Evolutionary conservation across 257 asterid species (phyloP).

Genomic region (Lycium ferocissimum): DNA sequence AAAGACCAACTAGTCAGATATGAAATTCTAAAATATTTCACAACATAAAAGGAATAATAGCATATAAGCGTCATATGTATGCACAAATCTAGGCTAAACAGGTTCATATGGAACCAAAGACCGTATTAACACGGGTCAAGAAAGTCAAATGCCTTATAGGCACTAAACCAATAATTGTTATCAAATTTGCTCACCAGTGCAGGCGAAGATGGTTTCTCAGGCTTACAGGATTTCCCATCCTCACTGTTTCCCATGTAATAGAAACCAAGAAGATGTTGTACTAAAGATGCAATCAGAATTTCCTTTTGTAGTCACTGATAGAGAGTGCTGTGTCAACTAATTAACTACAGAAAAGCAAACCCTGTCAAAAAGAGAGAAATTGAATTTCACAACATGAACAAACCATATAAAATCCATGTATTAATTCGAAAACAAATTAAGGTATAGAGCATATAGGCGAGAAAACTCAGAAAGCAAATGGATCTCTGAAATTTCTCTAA

Average conservation of each 20-base stretch:
- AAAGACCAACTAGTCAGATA: conserved; percentile 30
- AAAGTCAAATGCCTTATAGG: conserved; percentile 12
- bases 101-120: background rate
- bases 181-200: conserved; percentile 53
- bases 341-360: conserved; percentile 26
- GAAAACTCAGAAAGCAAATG: conserved; percentile 14
- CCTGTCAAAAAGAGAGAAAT: background rate
- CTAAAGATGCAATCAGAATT: conserved; percentile 21
- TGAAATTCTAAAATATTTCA: background rate
- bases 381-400: conserved; percentile 3
- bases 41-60: background rate
- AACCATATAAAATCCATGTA: background rate
- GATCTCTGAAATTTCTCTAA: background rate
- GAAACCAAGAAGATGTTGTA: background rate
- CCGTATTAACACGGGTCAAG: background rate
- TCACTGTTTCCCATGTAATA: conserved; percentile 78
- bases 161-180: background rate
- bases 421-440: background rate
- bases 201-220: conserved; percentile 68
- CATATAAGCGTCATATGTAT: background rate
- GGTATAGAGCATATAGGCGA: background rate
- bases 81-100: background rate
- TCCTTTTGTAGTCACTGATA: conserved; percentile 31
- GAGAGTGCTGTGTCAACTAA: conserved; percentile 23
- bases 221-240: conserved; percentile 64